Base-by-base conservation (phyloP, 495 filamentous ascomycete genomes). In the Daldinia bambusicola region DNA sequence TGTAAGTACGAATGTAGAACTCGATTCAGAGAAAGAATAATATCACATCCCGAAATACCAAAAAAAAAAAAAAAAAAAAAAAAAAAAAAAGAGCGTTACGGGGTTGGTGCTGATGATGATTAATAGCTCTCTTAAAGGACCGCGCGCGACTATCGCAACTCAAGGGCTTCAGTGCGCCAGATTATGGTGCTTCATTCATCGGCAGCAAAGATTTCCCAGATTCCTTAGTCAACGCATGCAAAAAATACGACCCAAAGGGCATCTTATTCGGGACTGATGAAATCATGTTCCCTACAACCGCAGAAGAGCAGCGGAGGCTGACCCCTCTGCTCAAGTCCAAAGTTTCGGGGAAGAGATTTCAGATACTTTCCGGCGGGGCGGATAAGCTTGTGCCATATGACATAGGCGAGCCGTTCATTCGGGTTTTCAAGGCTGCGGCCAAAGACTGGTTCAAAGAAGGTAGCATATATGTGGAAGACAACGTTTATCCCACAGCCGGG, bases 381-480 rank as follows among this genome's bases (percentile, higher is more conserved):
- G 95, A 99, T 77, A 93, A 92, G 74, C 78, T 98, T 53, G 95
- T 99, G 18, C 95, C 95, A 6, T 92, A 93, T 78, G 81, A 81
- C 22, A 88, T 88, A 14, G 83, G 85, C 2, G 86, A 90, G 73
- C 84, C 85, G 0, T 96, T 98, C 76, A 66, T 97, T 53, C 75
- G 78, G 7, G 92, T 89, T 80, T 81, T 98, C 58, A 91, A 91
- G 77, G 77, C 84, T 37, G 89, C 88, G 0, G 74, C 88, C 40
- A 79, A 75, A 1, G 77, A 80, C 9, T 91, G 87, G 87, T 90
- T 86, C 56, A 80, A 80, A 5, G 88, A 88, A 60, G 86, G 86
- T 9, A 80, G 79, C 7, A 79, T 93, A 6, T 82, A 83, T 30
- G 82, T 97, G 20, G 87, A 91, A 67, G 91, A 97, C 78, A 87